Percentiles rank a stretch among this genome's conserved stretches.
Conservation (phyloP, 768 basidiomycete species). For the Lactifluus rugatus region DNA sequence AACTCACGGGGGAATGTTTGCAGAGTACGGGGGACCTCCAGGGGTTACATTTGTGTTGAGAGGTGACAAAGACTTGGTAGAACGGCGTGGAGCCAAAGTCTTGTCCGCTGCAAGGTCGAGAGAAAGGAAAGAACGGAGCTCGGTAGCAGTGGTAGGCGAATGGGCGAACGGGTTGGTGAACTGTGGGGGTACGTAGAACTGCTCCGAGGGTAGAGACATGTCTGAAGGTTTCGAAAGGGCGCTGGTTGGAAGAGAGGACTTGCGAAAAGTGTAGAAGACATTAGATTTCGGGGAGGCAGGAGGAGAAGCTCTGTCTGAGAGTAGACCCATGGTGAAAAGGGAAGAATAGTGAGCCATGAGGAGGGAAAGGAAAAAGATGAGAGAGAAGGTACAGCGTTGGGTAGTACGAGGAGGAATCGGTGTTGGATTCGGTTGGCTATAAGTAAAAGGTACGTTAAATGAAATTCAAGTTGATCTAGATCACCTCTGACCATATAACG, state of each 20-base stretch:
- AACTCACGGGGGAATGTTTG: not conserved
- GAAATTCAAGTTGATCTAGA: too few species aligned
- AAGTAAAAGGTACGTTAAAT: too few species aligned
- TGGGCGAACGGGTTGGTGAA: conserved; percentile 15
- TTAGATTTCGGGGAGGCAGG: conserved; percentile 3
- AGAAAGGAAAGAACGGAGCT: conserved; percentile 51
- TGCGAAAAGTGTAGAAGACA: conserved; percentile 16
- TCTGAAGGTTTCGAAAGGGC: not conserved
- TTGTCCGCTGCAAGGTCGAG: conserved; percentile 55
- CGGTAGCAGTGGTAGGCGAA: not conserved
- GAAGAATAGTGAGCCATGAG: conserved; percentile 18
- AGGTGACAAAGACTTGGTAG: conserved; percentile 27
- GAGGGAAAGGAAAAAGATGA: not conserved
- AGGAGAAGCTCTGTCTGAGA: conserved; percentile 16
- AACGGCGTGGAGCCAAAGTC: conserved; percentile 28
- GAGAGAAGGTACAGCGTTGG: not conserved
- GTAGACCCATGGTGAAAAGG: conserved; percentile 17
- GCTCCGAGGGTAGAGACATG: not conserved
- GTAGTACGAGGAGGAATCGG: too few species aligned
- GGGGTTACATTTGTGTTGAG: conserved; percentile 24
- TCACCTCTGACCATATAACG: too few species aligned
- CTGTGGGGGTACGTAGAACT: not conserved
- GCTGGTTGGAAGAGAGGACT: conserved; percentile 15
- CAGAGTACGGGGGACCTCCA: conserved; percentile 5
- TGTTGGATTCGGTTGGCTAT: too few species aligned